These are phyloP conservation scores for Chytriomyces hyalinus DNA, from an alignment of 192 early-diverging fungal genomes.

Conservation along the genomic window DNA sequence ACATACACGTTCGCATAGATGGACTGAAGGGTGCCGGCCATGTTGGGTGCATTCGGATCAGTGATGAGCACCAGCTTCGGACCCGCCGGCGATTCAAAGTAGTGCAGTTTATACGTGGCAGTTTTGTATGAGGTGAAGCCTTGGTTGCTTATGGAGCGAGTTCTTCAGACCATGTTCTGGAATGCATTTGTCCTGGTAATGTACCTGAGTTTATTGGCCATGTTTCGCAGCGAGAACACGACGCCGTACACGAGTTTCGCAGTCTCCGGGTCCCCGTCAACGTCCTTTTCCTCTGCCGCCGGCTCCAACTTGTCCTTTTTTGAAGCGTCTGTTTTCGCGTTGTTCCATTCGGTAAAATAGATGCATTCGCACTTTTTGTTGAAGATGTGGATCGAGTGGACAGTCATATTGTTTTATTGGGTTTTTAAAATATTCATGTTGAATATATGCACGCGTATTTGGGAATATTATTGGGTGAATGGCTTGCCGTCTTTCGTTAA, in stretches of 20 bases:
- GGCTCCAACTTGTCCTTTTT: neutral
- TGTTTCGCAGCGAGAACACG: slow-evolving; percentile 86
- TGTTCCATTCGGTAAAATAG: slow-evolving; percentile 59
- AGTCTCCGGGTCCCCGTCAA: slow-evolving; percentile 6
- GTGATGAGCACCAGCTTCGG: slow-evolving; percentile 89
- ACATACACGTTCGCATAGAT: slow-evolving; percentile 91
- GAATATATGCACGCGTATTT: too few species aligned
- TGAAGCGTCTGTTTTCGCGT: neutral
- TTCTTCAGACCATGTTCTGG: neutral
- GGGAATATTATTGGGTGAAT: too few species aligned
- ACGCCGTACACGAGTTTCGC: slow-evolving; percentile 96
- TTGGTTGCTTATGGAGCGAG: too few species aligned
- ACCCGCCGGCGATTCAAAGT: slow-evolving; percentile 85
- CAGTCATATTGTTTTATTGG: slow-evolving; percentile 4
- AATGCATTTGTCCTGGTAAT: slow-evolving; percentile 5
- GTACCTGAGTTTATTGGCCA: slow-evolving; percentile 74
- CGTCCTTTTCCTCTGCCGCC: neutral
- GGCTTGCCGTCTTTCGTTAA: too few species aligned
- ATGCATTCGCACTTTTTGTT: slow-evolving; percentile 92
- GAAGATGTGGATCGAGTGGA: slow-evolving; percentile 92
- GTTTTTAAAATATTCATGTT: too few species aligned
- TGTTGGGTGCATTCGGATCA: slow-evolving; percentile 66
- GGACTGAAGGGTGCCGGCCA: slow-evolving; percentile 74
- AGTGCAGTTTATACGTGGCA: slow-evolving; percentile 86
- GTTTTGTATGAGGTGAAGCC: slow-evolving; percentile 80